Conservation (phyloP, 805 yeast genomes). For the Candida boleticola region DNA sequence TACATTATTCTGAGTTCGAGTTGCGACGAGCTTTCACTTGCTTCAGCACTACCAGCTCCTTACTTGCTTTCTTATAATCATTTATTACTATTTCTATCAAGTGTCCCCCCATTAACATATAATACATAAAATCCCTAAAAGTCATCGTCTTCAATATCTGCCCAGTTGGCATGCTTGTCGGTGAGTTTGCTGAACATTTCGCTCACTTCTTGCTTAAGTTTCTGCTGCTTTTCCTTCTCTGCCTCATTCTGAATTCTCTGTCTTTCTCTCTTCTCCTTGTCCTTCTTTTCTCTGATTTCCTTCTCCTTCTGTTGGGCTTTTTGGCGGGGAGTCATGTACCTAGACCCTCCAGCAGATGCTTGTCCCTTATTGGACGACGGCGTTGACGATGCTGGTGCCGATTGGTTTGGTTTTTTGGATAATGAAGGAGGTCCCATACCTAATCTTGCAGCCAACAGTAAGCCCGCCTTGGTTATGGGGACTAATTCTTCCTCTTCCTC, state of each 20-base stretch:
- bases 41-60: no score
- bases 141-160: conserved; percentile 26
- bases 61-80: no score
- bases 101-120: background rate
- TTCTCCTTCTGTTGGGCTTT: conserved; percentile 5
- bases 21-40: no score
- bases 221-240: conserved; percentile 14
- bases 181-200: conserved; percentile 27
- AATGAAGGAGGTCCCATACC: background rate
- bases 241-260: background rate
- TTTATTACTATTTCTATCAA: background rate
- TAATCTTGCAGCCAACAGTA: conserved; percentile 1
- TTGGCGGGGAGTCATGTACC: conserved; percentile 4
- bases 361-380: background rate
- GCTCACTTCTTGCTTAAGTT: conserved; percentile 23
- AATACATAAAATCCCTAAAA: background rate
- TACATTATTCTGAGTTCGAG: no score
- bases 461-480: conserved; percentile 2
- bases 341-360: background rate
- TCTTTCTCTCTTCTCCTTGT: conserved; percentile 8
- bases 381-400: background rate
- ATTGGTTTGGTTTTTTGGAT: background rate
- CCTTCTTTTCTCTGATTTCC: conserved; percentile 8
- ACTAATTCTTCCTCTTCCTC: background rate
- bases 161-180: conserved; percentile 30